Conservation (phyloP, 1,284 basidiomycete genomes). For the Kwoniella shivajii region DNA sequence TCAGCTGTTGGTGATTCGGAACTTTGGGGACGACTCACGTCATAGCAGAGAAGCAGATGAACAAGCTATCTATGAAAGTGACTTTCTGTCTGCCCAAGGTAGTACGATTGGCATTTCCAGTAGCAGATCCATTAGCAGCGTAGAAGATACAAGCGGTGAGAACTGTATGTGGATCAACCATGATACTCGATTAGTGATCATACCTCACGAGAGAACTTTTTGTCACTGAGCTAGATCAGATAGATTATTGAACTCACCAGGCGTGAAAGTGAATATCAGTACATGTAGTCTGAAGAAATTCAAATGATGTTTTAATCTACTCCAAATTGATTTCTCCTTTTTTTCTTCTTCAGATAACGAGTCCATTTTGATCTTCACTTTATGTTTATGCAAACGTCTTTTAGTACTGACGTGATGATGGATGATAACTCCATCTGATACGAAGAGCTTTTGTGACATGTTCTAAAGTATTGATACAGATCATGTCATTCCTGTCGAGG, state of each 20-base stretch:
- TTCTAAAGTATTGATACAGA: too few relatives aligned
- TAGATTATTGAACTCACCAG: conserved; percentile 14
- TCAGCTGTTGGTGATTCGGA: not conserved
- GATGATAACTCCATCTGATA: not conserved
- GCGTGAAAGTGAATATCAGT: conserved; percentile 38
- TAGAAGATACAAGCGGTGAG: conserved; percentile 36
- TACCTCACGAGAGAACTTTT: too few relatives aligned
- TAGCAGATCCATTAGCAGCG: conserved; percentile 32
- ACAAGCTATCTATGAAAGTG: conserved; percentile 37
- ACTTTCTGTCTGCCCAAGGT: conserved; percentile 27
- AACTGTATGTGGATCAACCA: conserved; percentile 12
- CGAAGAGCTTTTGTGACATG: not conserved
- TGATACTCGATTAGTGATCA: not conserved
- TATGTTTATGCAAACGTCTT: not conserved
- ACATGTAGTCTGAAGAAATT: conserved; percentile 48
- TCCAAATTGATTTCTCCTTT: conserved; percentile 1
- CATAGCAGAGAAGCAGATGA: conserved; percentile 42
- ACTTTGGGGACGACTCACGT: conserved; percentile 26
- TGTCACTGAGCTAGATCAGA: not conserved
- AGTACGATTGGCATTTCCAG: conserved; percentile 28
- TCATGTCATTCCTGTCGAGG: too few relatives aligned
- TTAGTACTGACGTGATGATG: not conserved
- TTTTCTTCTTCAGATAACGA: not conserved
- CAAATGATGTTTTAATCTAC: conserved; percentile 21
- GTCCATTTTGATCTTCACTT: not conserved